Evolutionary conservation across 345 rosid genomes (phyloP), one percentile per base, ranked within the genome.

Genomic region (Hibiscus syriacus): DNA sequence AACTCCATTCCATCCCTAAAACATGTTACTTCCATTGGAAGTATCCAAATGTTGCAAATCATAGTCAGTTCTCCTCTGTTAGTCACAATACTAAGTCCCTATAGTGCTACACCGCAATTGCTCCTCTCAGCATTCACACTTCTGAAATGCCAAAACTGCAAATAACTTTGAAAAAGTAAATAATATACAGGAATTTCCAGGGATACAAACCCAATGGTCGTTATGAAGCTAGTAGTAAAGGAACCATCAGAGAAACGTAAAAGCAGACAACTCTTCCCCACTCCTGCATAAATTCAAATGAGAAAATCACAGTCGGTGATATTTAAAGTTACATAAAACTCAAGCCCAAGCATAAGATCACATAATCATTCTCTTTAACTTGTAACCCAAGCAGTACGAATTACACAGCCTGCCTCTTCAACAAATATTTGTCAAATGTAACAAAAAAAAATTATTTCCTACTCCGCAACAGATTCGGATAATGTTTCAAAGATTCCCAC

Each of bases 241-340:
- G 98, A 92, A 74, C 96, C 98, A 80, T 92, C 98, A 6, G 98
- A 92, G 76, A 92, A 92, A 61, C 98, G 93, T 66, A 92, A 74
- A 73, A 92, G 96, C 55, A 92, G 84, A 72, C 98, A 92, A 87
- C 98, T 92, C 86, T 89, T 92, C 32, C 98, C 96, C 73, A 89
- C 94, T 74, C 98, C 98, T 86, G 82, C 39, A 57, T 29, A 39
- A 11, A 45, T 48, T 54, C 58, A 54, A 54, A 62, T 6, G 48
- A 39, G 52, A 20, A 62, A 39, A 41, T 41, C 34, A 17, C n/a
- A 3, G 23, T 25, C 14, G 12, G 32, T 41, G 11, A 64, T 34
- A 3, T 34, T 4, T 11, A 10, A 10, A 41, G 3, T 7, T 38
- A 5, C 13, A 38, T 38, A 6, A 7, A 38, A 25, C 26, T 13